Conservation (phyloP, 306 rosid species). For the Arachis hypogaea region DNA sequence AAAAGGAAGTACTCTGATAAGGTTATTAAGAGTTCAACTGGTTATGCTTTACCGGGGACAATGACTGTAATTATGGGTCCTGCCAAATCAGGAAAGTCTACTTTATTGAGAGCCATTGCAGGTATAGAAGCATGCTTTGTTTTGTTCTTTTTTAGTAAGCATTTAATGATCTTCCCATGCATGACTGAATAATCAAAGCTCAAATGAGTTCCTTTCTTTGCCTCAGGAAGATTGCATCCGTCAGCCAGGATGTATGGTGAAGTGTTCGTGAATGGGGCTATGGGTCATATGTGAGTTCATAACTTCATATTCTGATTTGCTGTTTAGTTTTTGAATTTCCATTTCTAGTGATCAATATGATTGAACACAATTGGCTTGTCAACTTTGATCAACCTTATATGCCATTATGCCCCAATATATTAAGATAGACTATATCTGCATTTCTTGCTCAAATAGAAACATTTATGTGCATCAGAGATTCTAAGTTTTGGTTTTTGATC, state of each 20-base stretch:
- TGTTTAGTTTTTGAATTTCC: conserved; percentile 28
- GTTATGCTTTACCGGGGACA: conserved; percentile 96
- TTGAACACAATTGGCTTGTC: conserved; percentile 18
- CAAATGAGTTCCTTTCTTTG: conserved; percentile 34
- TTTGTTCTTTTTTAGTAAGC: conserved; percentile 30
- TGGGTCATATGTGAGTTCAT: conserved; percentile 87
- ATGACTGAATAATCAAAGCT: conserved; percentile 41
- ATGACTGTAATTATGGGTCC: conserved; percentile 99
- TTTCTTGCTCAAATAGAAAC: background rate
- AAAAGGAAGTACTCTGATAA: conserved; percentile 93
- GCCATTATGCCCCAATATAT: background rate
- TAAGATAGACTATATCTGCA: background rate
- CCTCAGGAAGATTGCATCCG: conserved; percentile 80
- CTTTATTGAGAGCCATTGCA: conserved; percentile 85
- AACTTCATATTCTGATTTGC: background rate
- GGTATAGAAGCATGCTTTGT: conserved; percentile 54
- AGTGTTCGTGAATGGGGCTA: conserved; percentile 89
- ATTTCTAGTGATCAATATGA: background rate
- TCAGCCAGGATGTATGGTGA: conserved; percentile 90
- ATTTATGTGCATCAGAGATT: background rate
- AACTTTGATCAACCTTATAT: conserved; percentile 16
- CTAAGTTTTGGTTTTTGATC: conserved; percentile 3
- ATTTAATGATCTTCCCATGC: conserved; percentile 31
- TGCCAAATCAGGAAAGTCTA: conserved; percentile 92
- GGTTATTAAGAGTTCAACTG: conserved; percentile 94